phyloP scores from a whole-genome alignment of 805 yeast genomes.

The Candida ortonii region DNA sequence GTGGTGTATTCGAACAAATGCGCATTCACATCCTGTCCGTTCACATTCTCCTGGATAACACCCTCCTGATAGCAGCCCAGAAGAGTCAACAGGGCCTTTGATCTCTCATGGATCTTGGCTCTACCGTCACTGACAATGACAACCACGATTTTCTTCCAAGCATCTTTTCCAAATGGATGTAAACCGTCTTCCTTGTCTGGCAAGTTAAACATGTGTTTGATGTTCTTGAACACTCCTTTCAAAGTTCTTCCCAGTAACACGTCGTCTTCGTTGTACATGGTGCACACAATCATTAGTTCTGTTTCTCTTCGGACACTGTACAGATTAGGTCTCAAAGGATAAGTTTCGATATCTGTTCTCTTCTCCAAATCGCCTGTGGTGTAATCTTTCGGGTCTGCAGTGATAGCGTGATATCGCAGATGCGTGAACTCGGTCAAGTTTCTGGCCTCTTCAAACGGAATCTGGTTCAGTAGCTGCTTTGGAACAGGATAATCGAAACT shows the following conservation, averaged over 20 bases:
- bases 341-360: conserved; percentile 26
- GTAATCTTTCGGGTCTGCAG: conserved; percentile 84
- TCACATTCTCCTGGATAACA: conserved; percentile 85
- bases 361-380: conserved; percentile 51
- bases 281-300: conserved; percentile 79
- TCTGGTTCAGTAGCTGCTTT: conserved; percentile 50
- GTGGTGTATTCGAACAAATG: conserved; percentile 94
- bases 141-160: conserved; percentile 92
- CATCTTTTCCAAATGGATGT: conserved; percentile 82
- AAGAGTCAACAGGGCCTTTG: conserved; percentile 76
- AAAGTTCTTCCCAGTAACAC: conserved; percentile 76
- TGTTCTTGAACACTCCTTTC: conserved; percentile 86
- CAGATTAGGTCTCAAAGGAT: conserved; percentile 67
- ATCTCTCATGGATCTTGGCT: conserved; percentile 69
- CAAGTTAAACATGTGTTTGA: conserved; percentile 63
- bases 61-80: conserved; percentile 93
- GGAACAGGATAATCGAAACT: conserved; percentile 87
- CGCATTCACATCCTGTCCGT: conserved; percentile 74
- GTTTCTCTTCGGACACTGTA: conserved; percentile 75
- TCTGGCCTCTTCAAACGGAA: conserved; percentile 39
- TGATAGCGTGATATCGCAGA: conserved; percentile 89
- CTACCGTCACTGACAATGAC: conserved; percentile 91
- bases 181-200: conserved; percentile 41
- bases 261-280: conserved; percentile 93
- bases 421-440: conserved; percentile 56